phyloP scores from a whole-genome alignment of 495 filamentous ascomycete genomes.

The Venustampulla echinocandica region DNA sequence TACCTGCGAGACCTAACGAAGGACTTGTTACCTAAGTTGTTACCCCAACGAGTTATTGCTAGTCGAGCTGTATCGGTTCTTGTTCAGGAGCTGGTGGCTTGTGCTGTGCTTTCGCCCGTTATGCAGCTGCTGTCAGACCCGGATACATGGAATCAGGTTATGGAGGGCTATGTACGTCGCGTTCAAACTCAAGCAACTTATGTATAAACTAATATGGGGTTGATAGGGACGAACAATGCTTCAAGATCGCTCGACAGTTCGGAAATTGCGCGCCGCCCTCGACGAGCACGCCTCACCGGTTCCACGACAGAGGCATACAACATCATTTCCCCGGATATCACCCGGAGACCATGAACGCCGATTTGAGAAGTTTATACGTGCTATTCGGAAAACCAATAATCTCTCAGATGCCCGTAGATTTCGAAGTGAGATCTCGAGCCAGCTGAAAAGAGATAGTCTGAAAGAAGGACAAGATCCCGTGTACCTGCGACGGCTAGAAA shows the following conservation, averaged over 20 bases:
- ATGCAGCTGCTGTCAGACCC: constrained; percentile 72
- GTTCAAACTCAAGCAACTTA: background rate
- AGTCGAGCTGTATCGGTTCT: constrained; percentile 74
- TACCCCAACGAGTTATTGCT: constrained; percentile 63
- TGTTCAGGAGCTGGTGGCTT: constrained; percentile 75
- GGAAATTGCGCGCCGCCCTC: constrained; percentile 84
- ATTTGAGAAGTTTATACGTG: constrained; percentile 89
- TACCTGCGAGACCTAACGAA: constrained; percentile 66
- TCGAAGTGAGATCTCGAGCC: constrained; percentile 84
- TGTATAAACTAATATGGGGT: constrained; percentile 2
- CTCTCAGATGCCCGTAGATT: constrained; percentile 91
- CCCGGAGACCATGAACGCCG: constrained; percentile 68
- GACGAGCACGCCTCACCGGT: constrained; percentile 89
- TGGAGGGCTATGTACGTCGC: constrained; percentile 64
- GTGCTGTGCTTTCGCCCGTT: constrained; percentile 63
- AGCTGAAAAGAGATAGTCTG: constrained; percentile 76
- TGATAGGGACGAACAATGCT: constrained; percentile 69
- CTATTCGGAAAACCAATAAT: constrained; percentile 80
- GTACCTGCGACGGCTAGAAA: constrained; percentile 81
- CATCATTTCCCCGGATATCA: constrained; percentile 55
- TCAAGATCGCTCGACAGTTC: constrained; percentile 91
- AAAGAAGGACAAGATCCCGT: constrained; percentile 72
- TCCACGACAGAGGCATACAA: constrained; percentile 53
- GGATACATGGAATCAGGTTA: constrained; percentile 93
- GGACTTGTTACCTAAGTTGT: constrained; percentile 61